phyloP scores from a whole-genome alignment of 75 land plant genomes.

The Pinus taeda region DNA sequence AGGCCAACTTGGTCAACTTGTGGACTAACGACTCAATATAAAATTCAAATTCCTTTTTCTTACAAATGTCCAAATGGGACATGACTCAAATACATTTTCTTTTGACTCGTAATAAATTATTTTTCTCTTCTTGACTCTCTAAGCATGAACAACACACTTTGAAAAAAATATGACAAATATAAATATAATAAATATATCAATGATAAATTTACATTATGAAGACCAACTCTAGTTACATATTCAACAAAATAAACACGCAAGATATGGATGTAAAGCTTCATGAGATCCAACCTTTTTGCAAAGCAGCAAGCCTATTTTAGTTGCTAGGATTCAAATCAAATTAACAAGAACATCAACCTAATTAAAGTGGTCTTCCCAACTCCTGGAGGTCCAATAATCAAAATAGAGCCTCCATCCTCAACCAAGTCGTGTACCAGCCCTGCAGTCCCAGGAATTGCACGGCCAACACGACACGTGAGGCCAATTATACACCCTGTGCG shows the following conservation, averaged over 20 bases:
- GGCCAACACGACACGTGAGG: constrained; percentile 91
- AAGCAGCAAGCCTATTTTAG: background rate
- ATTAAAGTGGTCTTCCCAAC: constrained; percentile 97
- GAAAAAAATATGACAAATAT: too few relatives aligned
- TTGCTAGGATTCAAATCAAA: background rate
- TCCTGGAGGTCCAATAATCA: constrained; percentile 98
- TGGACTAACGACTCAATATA: too few relatives aligned
- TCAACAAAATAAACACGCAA: background rate
- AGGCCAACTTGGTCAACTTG: too few relatives aligned
- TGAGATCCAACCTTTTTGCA: background rate
- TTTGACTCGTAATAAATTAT: too few relatives aligned
- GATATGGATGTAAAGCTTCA: background rate
- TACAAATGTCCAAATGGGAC: too few relatives aligned
- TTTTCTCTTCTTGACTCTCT: too few relatives aligned
- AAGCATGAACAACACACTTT: too few relatives aligned
- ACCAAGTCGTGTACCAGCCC: constrained; percentile 85
- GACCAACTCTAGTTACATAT: too few relatives aligned
- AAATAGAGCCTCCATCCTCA: constrained; percentile 71
- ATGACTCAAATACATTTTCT: too few relatives aligned
- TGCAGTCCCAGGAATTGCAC: constrained; percentile 92
- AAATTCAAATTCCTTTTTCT: too few relatives aligned
- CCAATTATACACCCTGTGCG: constrained; percentile 87
- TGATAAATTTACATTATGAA: too few relatives aligned
- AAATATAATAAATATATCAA: too few relatives aligned
- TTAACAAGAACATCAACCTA: constrained; percentile 43